Evolutionary conservation across 768 basidiomycete genomes (phyloP), one percentile per base, ranked within the genome.

Genomic region (Podaxis mareebaensis): DNA sequence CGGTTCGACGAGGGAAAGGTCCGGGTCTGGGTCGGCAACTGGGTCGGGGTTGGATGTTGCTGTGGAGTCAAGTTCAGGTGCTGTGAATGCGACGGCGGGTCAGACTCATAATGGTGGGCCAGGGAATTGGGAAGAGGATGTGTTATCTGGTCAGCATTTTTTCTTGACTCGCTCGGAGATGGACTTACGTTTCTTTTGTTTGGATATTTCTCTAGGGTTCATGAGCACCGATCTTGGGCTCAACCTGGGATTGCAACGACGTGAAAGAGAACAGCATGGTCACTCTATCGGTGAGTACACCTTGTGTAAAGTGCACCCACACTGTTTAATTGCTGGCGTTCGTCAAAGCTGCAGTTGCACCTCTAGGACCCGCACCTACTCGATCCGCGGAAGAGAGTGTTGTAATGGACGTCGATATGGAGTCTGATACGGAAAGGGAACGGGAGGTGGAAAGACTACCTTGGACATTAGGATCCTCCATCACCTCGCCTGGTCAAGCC

Each of bases 391-490:
- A 24, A 13, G 61, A 48, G 4, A 52, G 10, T 51, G 24, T 6
- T 22, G 53, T 49, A 28, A 63, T 56, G 44, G 54, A 63, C 8
- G 48, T 63, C 20, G 61, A 57, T 48, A 62, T 62, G 61, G 61
- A 63, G 17, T 63, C 61, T 38, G 61, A 63, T 56, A 39, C 46
- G 46, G 61, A 63, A 36, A 56, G 61, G 28, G 53, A 56, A 22
- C 51, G 61, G 7, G 61, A 57, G 38, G 54, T 56, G 15, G 61
- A 63, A n/a, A 63, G 61, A 15, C 42, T 63, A 52, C 61, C 54
- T 49, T 63, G 61, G 61, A 56, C 61, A 2, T 30, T 63, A 26
- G 54, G 54, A 20, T 39, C 55, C 6, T 49, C 61, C 46, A 46
- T 24, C 33, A 48, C 61, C 7, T 57, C 61, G 10, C 40, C 55